Conservation (phyloP, 2,329 filamentous ascomycete species). For the Trichophyton rubrum region DNA sequence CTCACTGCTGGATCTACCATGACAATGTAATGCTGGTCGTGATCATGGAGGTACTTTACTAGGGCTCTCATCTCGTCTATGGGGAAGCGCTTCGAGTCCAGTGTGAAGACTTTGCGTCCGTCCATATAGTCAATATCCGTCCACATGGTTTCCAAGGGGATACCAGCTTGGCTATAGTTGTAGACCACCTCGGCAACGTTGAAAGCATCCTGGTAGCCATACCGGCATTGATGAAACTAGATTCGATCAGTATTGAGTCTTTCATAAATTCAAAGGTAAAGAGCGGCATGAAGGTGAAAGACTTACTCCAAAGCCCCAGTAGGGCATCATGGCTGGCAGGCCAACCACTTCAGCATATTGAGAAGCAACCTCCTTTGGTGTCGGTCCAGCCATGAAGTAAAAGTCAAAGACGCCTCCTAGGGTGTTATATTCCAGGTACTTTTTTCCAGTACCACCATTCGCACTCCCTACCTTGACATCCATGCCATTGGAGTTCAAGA, state of each 20-base stretch:
- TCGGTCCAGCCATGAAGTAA: constrained; percentile 47
- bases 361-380: constrained; percentile 40
- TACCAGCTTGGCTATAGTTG: constrained; percentile 23
- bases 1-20: constrained; percentile 52
- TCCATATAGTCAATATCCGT: constrained; percentile 25
- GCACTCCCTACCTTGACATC: constrained; percentile 46
- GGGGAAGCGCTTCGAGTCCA: constrained; percentile 43
- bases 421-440: constrained; percentile 63
- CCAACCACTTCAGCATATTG: constrained; percentile 45
- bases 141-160: constrained; percentile 26
- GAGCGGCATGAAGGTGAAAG: background rate
- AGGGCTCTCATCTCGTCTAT: constrained; percentile 48
- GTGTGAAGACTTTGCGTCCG: constrained; percentile 19
- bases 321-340: constrained; percentile 44
- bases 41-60: constrained; percentile 49
- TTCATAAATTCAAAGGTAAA: background rate
- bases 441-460: constrained; percentile 39
- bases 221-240: constrained; percentile 44
- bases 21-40: constrained; percentile 52
- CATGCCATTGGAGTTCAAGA: constrained; percentile 57
- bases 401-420: constrained; percentile 61
- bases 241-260: background rate
- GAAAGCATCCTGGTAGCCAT: constrained; percentile 41
- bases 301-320: constrained; percentile 45
- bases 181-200: constrained; percentile 24